Base-by-base conservation (phyloP, 2,329 filamentous ascomycete genomes). In the Microcera coccophila region DNA sequence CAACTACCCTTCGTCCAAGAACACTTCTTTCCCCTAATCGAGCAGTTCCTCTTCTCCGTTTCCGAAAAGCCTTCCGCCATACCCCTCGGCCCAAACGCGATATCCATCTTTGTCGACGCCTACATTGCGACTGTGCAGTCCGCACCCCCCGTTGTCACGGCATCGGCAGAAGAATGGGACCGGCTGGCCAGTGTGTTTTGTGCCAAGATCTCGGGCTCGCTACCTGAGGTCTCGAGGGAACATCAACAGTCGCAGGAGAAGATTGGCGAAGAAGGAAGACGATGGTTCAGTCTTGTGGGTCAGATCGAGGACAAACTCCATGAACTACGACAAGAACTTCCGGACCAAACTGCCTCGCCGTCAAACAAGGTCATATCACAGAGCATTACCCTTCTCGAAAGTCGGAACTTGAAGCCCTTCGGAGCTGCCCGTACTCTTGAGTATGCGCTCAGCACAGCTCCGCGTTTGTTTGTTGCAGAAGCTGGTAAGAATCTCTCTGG, bases 171-270 rank as follows among this genome's bases (percentile, higher is more conserved):
- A 3, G 71, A 83, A 49, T 93, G 87, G 87, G 62, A 70, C 3
- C 69, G 69, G 2, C 64, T 89, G n/a, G 77, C 79, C 0, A 68
- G 77, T 1, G 62, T 73, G 0, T 67, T 95, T n/a, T 71, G 83
- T 19, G 71, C 80, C 22, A 75, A 78, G 28, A 81, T 95, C 43
- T 82, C 82, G 41, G 78, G 79, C 5, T 94, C 89, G 0, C 75
- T 87, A 4, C 89, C 90, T 1, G 89, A 91, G 59, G 82, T 91
- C 42, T 90, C 89, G 0, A 84, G 84, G 48, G 85, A 89, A 15
- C 87, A 87, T 53, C 74, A 78, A 19, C 73, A 74, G 32, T 94
- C 88, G 0, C 89, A 95, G 60, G 74, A 79, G 38, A 71, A 72
- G 31, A 74, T 95, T 19, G 78, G 79, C 9, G 73, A 81, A 5